Evolutionary conservation across 2,329 filamentous ascomycete genomes (phyloP).

Genomic region (Aspergillus ruber): DNA sequence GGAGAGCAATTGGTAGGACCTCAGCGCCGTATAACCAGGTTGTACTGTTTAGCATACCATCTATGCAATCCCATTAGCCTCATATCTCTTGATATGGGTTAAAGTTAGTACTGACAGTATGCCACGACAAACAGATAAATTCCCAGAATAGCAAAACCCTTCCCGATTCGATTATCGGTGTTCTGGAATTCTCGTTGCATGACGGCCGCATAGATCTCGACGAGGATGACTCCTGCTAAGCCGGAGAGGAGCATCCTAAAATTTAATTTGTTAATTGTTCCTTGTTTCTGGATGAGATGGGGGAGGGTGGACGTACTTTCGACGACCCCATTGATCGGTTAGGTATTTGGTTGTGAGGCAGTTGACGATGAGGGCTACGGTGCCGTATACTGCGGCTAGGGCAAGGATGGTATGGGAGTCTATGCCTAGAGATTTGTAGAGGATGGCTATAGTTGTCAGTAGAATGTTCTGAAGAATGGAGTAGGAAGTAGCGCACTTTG

Average conservation of each 20-base stretch:
- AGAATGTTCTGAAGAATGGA: constrained; percentile 11
- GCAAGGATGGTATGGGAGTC: constrained; percentile 46
- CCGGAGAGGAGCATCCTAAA: constrained; percentile 51
- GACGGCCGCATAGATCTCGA: constrained; percentile 54
- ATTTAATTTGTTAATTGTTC: neutral
- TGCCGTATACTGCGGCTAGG: constrained; percentile 51
- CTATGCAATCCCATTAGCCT: constrained; percentile 15
- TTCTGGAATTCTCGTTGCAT: constrained; percentile 54
- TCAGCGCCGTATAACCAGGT: constrained; percentile 54
- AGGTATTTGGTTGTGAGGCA: constrained; percentile 47
- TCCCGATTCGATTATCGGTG: constrained; percentile 49
- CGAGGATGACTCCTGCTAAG: constrained; percentile 46
- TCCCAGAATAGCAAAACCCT: constrained; percentile 54
- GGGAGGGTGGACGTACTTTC: constrained; percentile 35
- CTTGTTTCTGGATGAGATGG: neutral
- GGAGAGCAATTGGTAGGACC: constrained; percentile 47
- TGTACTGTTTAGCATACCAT: constrained; percentile 49
- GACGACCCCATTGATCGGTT: constrained; percentile 53
- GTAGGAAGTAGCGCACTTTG: constrained; percentile 18
- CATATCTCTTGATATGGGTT: too few species aligned
- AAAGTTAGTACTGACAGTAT: constrained; percentile 44
- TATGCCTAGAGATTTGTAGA: constrained; percentile 52
- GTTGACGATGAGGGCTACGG: constrained; percentile 47
- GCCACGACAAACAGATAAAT: constrained; percentile 54
- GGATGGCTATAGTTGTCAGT: constrained; percentile 40